Percentiles rank a stretch among this genome's conserved stretches.
Evolutionary conservation across 164 flowering plant genomes (phyloP).

Genomic region (Hamamelis virginiana): DNA sequence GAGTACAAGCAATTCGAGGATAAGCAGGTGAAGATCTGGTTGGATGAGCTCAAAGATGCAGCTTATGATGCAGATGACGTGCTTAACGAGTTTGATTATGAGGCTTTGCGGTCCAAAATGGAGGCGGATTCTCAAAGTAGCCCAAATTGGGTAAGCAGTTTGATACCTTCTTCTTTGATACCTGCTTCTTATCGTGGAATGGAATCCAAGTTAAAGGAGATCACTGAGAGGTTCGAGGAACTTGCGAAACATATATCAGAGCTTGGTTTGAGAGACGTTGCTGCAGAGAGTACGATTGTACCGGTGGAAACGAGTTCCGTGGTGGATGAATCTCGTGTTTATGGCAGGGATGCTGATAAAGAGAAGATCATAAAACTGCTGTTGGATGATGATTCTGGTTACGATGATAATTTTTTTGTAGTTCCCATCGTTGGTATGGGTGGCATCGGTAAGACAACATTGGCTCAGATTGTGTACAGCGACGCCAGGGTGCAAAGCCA

Average conservation of each 20-base stretch:
- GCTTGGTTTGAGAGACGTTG: slow-evolving; percentile 9
- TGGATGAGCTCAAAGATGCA: slow-evolving; percentile 16
- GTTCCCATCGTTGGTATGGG: slow-evolving; percentile 16
- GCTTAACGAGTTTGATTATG: slow-evolving; percentile 17
- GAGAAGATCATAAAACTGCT: slow-evolving; percentile 6
- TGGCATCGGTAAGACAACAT: slow-evolving; percentile 15
- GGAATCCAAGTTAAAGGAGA: neutral
- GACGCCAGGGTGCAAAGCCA: neutral
- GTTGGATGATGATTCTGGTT: too few species aligned
- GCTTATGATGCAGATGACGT: slow-evolving; percentile 27
- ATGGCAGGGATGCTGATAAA: slow-evolving; percentile 24
- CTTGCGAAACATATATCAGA: slow-evolving; percentile 6
- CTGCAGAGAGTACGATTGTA: neutral
- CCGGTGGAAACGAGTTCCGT: neutral
- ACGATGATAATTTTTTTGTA: neutral
- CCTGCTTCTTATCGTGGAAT: too few species aligned
- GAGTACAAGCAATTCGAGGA: slow-evolving; percentile 22
- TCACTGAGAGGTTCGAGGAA: slow-evolving; percentile 3
- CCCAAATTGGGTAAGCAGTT: too few species aligned
- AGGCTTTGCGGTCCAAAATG: slow-evolving; percentile 6
- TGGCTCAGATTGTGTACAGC: slow-evolving; percentile 4
- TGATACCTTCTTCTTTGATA: neutral
- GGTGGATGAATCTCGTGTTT: slow-evolving; percentile 15
- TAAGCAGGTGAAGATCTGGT: slow-evolving; percentile 10
- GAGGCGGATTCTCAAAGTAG: neutral